These are phyloP conservation scores for Cordyceps pruinosa DNA, from an alignment of 2,329 filamentous ascomycete species.

Conservation along the genomic window DNA sequence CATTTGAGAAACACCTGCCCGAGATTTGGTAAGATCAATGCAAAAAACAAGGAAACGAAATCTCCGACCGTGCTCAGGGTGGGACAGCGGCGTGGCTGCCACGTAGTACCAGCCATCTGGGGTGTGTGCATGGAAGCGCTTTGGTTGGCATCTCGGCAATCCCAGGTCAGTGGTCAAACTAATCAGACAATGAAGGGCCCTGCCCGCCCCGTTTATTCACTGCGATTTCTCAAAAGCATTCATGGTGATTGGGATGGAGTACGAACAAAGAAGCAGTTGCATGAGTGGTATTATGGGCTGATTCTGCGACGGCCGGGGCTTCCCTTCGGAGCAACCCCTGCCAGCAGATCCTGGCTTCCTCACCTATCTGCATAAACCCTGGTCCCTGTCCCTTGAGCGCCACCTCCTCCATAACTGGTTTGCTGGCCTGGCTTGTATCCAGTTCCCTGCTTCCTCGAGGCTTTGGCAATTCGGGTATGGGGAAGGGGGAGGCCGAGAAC, in stretches of 20 bases:
- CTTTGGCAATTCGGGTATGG: neutral
- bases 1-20: neutral
- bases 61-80: constrained; percentile 10
- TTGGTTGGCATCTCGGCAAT: neutral
- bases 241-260: neutral
- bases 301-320: neutral
- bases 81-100: constrained; percentile 9
- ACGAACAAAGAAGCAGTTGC: neutral
- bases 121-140: neutral
- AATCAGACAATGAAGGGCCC: neutral
- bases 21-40: neutral
- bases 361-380: constrained; percentile 5
- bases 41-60: constrained; percentile 6
- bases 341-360: neutral
- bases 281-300: constrained; percentile 1
- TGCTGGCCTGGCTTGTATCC: neutral
- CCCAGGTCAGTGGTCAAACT: neutral
- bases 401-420: neutral
- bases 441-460: neutral
- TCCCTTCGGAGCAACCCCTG: neutral
- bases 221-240: neutral
- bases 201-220: neutral
- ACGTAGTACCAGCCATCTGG: neutral
- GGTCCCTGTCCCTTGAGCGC: neutral
- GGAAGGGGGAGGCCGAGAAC: neutral